Percentiles rank a stretch among this genome's conserved stretches.
Evolutionary conservation across 2,329 filamentous ascomycete species (phyloP).

Genomic region (Leptodontidium sp.): DNA sequence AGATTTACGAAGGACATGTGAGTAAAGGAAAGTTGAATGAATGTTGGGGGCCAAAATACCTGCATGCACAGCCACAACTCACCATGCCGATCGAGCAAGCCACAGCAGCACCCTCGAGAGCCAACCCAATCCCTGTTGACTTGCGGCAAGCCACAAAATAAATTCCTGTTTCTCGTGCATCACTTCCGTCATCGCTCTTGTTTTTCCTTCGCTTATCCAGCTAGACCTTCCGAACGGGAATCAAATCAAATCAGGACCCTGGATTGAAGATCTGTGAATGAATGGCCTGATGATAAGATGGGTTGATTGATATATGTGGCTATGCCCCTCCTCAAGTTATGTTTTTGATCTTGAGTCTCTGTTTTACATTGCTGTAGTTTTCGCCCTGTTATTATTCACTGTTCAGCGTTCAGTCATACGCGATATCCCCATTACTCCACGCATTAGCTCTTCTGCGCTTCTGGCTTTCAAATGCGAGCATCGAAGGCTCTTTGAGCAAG

Average conservation of each 20-base stretch:
- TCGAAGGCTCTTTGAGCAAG: neutral
- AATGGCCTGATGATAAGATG: conserved; percentile 24
- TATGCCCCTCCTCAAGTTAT: neutral
- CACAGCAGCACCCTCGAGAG: too few species aligned
- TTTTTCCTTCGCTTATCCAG: neutral
- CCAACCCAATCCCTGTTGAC: neutral
- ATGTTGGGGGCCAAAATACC: too few species aligned
- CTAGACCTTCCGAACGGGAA: neutral
- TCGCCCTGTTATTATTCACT: conserved; percentile 9
- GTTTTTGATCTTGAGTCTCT: neutral
- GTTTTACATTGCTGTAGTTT: neutral
- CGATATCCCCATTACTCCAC: neutral
- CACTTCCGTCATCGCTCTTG: conserved; percentile 29
- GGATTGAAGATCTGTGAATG: neutral
- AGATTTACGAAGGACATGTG: too few species aligned
- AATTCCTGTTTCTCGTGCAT: conserved; percentile 30
- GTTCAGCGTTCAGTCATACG: neutral
- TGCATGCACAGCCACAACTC: neutral
- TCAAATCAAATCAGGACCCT: neutral
- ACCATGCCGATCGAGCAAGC: conserved; percentile 1
- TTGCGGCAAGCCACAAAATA: conserved; percentile 16
- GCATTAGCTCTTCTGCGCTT: too few species aligned
- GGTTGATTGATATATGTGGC: conserved; percentile 12
- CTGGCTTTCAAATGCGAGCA: too few species aligned
- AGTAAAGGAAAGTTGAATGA: too few species aligned